Conservation (phyloP, 768 basidiomycete species). For the Hemileccinum rubropunctum region DNA sequence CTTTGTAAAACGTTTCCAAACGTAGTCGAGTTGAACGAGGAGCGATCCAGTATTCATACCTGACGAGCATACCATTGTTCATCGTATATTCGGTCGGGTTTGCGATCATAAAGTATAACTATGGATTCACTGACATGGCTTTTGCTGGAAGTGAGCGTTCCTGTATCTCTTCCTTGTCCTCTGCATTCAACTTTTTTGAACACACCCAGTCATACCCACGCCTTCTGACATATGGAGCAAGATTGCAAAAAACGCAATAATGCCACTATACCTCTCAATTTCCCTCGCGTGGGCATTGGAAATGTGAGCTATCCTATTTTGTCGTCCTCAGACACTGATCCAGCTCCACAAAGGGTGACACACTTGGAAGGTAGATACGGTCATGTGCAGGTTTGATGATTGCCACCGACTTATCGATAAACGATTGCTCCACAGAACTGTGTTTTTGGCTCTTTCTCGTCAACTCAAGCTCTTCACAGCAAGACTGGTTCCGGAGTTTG, state of each 20-base stretch:
- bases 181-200: not conserved
- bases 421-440: slow-evolving; percentile 48
- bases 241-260: slow-evolving; percentile 44
- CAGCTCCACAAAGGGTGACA: slow-evolving; percentile 56
- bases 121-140: slow-evolving; percentile 55
- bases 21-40: not conserved
- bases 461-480: slow-evolving; percentile 56
- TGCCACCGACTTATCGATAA: not conserved
- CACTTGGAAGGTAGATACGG: slow-evolving; percentile 65
- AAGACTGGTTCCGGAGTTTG: slow-evolving; percentile 72
- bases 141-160: slow-evolving; percentile 38
- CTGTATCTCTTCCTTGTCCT: too few relatives aligned
- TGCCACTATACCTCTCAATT: slow-evolving; percentile 65
- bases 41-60: slow-evolving; percentile 63
- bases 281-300: slow-evolving; percentile 72
- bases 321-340: not conserved
- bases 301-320: slow-evolving; percentile 49
- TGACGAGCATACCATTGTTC: slow-evolving; percentile 60
- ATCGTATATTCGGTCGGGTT: slow-evolving; percentile 60
- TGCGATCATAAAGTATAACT: slow-evolving; percentile 66
- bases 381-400: not conserved
- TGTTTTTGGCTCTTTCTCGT: slow-evolving; percentile 89
- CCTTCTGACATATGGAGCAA: slow-evolving; percentile 59
- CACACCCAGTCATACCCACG: slow-evolving; percentile 54
- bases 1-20: not conserved